A percentile compares a stretch with the other conserved stretches of the same genome.
Conservation (phyloP, 805 yeast species). For the Wickerhamiella alocasiicola region DNA sequence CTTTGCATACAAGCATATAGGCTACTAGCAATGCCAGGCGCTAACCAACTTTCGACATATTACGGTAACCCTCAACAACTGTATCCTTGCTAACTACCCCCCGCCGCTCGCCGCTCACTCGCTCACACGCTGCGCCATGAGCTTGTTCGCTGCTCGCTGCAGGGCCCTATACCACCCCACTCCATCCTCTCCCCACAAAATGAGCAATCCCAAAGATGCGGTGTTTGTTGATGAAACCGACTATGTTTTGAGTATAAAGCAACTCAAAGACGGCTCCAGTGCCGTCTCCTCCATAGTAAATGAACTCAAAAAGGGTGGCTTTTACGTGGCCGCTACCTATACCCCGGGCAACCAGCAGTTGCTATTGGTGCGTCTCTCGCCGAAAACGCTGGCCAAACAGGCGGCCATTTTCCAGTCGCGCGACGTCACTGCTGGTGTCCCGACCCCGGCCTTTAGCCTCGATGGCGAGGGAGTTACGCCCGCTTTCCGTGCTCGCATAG, state of each 20-base stretch:
- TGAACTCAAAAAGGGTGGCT: conserved; percentile 9
- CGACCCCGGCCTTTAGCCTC: conserved; percentile 8
- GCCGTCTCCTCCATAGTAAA: conserved; percentile 2
- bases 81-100: too few relatives aligned
- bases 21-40: too few relatives aligned
- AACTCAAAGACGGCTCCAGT: conserved; percentile 5
- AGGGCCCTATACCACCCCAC: too few relatives aligned
- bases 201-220: conserved; percentile 1
- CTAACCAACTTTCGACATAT: too few relatives aligned
- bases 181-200: conserved; percentile 1
- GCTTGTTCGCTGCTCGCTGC: too few relatives aligned
- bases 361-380: conserved; percentile 10
- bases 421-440: conserved; percentile 13
- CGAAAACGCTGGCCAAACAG: conserved; percentile 13
- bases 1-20: too few relatives aligned
- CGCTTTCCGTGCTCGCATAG: conserved; percentile 12
- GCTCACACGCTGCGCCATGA: too few relatives aligned
- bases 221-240: conserved; percentile 14
- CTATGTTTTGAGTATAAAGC: conserved; percentile 15
- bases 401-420: conserved; percentile 12
- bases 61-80: too few relatives aligned
- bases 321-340: conserved; percentile 6
- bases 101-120: too few relatives aligned
- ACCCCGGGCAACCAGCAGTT: background rate
- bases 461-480: conserved; percentile 10